Evolutionary conservation across 306 rosid species (phyloP).

Genomic region (Cicer yamashitae): DNA sequence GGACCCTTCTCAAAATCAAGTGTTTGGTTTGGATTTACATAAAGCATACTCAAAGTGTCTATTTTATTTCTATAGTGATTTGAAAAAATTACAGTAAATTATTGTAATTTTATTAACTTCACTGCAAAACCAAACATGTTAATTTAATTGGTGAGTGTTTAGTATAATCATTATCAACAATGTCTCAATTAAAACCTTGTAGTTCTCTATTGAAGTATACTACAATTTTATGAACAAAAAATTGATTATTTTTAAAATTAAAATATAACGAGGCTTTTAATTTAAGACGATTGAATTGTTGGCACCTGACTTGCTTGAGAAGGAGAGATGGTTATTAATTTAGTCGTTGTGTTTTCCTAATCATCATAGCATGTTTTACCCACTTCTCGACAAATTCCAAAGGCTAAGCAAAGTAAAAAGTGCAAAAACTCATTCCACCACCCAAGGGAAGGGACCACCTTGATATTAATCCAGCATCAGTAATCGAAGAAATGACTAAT

Average conservation of each 20-base stretch:
- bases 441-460: conserved; percentile 5
- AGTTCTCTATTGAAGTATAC: not conserved
- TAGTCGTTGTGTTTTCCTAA: conserved; percentile 19
- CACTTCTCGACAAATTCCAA: conserved; percentile 7
- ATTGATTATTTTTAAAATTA: not conserved
- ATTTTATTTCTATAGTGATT: no score
- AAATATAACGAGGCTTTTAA: not conserved
- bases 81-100: no score
- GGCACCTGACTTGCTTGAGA: conserved; percentile 27
- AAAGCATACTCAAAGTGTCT: no score
- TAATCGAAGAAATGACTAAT: not conserved
- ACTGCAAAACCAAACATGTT: not conserved
- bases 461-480: not conserved
- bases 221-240: not conserved
- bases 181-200: not conserved
- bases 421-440: not conserved
- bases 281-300: not conserved
- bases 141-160: not conserved
- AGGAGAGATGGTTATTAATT: conserved; percentile 35
- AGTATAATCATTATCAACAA: not conserved
- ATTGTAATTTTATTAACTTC: no score
- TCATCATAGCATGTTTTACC: not conserved
- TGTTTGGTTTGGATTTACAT: no score
- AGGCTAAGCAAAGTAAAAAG: conserved; percentile 25
- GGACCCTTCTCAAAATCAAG: not conserved